Evolutionary conservation across 2,329 filamentous ascomycete species (phyloP), one percentile per base, ranked within the genome.

Genomic region (Cordyceps tenuipes): DNA sequence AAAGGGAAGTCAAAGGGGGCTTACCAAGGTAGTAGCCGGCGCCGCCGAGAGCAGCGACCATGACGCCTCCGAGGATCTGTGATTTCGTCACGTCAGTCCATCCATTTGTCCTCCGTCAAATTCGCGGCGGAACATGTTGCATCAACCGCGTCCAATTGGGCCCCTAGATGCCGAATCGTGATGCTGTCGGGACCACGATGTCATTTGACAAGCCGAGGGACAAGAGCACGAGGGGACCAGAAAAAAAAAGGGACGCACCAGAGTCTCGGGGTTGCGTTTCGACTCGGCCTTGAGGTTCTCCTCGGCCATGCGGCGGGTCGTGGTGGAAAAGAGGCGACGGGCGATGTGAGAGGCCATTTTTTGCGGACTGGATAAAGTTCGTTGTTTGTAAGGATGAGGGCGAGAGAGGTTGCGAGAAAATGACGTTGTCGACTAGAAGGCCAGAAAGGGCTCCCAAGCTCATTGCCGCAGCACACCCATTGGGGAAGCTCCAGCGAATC

Each of bases 11-110:
- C 5, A 36, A 36, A 4, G 23, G 34, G 23, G 23, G 34, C 34
- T 36, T 82, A 90, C 88, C 88, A 70, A 94, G 90, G 79, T 92
- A 91, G 85, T 87, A 96, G 73, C 93, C 93, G 67, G 90, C 93
- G 69, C 94, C 86, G 71, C 87, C 86, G 71, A 97, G 89, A 69
- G 90, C 89, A 73, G 87, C 87, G 69, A 88, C 86, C 91, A 97
- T 96, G 74, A 97, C 87, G 71, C 85, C 90, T 65, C 92, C 84
- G 66, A 99, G 88, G 71, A 97, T 86, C 94, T 97, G 70, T 64
- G 67, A 49, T 56, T 51, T 49, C 59, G 49, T n/a, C 59, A 59
- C 23, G 50, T 62, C 21, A 59, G 23, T 43, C 10, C 21, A 9
- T 9, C 48, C 17, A 17, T 3, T 34, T 3, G 19, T 19, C 17